Conservation (phyloP, 2,329 filamentous ascomycete species). For the Didymella lethalis region DNA sequence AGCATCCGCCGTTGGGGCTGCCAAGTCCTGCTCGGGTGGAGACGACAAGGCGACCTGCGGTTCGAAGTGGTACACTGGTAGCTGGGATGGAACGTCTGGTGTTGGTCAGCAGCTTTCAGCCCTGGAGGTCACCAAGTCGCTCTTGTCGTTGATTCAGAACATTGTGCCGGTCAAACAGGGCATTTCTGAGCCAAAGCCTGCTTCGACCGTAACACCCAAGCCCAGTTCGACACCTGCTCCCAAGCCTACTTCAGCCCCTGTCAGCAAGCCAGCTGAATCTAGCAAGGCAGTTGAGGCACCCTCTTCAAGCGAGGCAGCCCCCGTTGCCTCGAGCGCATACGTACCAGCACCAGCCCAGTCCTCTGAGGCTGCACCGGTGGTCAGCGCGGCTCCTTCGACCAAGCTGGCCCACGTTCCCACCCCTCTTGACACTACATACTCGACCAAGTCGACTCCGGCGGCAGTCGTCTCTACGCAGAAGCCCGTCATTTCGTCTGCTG, state of each 20-base stretch:
- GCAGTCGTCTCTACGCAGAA: slow-evolving; percentile 19
- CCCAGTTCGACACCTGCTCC: slow-evolving; percentile 28
- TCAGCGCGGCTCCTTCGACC: slow-evolving; percentile 17
- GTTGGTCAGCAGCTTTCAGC: slow-evolving; percentile 57
- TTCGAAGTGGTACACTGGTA: slow-evolving; percentile 55
- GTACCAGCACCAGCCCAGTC: slow-evolving; percentile 11
- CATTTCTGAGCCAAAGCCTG: slow-evolving; percentile 29
- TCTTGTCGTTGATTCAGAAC: slow-evolving; percentile 49
- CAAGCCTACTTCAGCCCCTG: slow-evolving; percentile 8
- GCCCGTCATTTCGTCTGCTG: slow-evolving; percentile 23
- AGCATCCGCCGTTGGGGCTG: slow-evolving; percentile 54
- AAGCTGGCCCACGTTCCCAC: slow-evolving; percentile 5
- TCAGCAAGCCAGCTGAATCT: slow-evolving; percentile 16
- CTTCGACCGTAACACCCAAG: slow-evolving; percentile 24
- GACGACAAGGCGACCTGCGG: slow-evolving; percentile 54
- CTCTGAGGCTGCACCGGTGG: slow-evolving; percentile 15
- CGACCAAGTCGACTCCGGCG: slow-evolving; percentile 11
- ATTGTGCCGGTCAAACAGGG: slow-evolving; percentile 41
- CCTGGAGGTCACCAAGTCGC: slow-evolving; percentile 55
- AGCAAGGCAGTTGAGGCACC: slow-evolving; percentile 15
- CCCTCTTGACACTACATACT: slow-evolving; percentile 7
- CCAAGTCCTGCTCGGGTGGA: slow-evolving; percentile 54
- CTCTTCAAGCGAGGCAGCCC: slow-evolving; percentile 14
- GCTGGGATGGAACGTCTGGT: slow-evolving; percentile 53
- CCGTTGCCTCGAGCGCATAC: slow-evolving; percentile 9